phyloP scores from a whole-genome alignment of 2,329 filamentous ascomycete genomes.

The Didymella sp. region DNA sequence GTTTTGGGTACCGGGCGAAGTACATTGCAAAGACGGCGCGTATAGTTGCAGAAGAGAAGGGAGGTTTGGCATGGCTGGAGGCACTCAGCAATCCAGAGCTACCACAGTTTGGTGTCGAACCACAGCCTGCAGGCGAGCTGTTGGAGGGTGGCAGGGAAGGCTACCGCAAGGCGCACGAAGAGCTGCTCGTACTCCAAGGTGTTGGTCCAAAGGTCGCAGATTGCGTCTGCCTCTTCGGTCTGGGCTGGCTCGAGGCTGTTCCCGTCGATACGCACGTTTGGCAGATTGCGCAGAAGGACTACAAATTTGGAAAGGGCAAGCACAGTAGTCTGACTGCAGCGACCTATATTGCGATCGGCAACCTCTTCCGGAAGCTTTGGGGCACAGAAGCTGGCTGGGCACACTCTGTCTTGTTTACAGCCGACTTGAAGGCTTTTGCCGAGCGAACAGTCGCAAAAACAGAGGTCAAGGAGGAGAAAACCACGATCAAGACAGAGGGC shows the following conservation, averaged over 20 bases:
- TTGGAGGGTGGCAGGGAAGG: constrained; percentile 63
- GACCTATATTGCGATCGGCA: constrained; percentile 87
- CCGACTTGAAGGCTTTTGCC: constrained; percentile 85
- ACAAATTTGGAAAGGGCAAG: constrained; percentile 85
- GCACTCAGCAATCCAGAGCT: constrained; percentile 78
- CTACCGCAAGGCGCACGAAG: constrained; percentile 81
- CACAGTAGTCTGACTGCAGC: constrained; percentile 85
- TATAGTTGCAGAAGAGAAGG: constrained; percentile 73
- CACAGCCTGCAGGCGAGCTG: constrained; percentile 56
- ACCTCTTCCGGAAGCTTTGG: constrained; percentile 90
- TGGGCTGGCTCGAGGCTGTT: constrained; percentile 94
- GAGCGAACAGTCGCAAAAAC: constrained; percentile 63
- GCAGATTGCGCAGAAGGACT: constrained; percentile 97
- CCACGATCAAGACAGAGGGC: constrained; percentile 46
- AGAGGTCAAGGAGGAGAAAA: constrained; percentile 57
- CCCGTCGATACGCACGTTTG: constrained; percentile 97
- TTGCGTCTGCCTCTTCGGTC: constrained; percentile 93
- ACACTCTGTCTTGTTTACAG: constrained; percentile 94
- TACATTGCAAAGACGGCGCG: constrained; percentile 88
- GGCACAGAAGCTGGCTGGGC: constrained; percentile 96
- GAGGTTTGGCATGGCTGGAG: constrained; percentile 72
- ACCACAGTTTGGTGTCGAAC: constrained; percentile 62
- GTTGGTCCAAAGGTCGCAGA: constrained; percentile 97
- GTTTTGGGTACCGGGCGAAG: constrained; percentile 93
- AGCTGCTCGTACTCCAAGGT: constrained; percentile 79